Percentiles rank a stretch among this genome's conserved stretches.
Evolutionary conservation across 2,329 filamentous ascomycete species (phyloP).

Genomic region (Hypoxylon sp.): DNA sequence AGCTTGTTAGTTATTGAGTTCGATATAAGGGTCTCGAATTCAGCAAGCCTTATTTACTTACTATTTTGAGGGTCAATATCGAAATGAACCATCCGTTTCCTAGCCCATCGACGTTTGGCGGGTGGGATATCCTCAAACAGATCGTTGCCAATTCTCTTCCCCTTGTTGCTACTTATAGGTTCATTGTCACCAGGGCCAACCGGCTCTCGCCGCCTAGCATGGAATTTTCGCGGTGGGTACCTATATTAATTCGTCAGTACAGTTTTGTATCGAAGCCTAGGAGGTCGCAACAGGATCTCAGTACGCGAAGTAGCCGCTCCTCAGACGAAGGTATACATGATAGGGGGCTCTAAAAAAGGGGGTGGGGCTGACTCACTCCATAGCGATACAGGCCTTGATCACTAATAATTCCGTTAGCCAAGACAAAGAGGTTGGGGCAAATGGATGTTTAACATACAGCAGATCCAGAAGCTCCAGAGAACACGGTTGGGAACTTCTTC

Average conservation of each 20-base stretch:
- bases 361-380: conserved; percentile 39
- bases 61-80: conserved; percentile 48
- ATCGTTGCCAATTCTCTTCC: conserved; percentile 36
- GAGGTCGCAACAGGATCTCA: not conserved
- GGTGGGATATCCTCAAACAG: conserved; percentile 44
- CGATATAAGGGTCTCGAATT: not conserved
- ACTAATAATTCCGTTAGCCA: conserved; percentile 34
- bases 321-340: not conserved
- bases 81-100: conserved; percentile 45
- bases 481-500: conserved; percentile 28
- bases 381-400: conserved; percentile 45
- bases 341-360: too few relatives aligned
- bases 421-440: not conserved
- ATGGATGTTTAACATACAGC: conserved; percentile 41
- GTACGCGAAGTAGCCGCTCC: not conserved
- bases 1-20: not conserved
- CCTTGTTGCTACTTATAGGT: not conserved
- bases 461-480: conserved; percentile 49
- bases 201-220: conserved; percentile 35
- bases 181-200: not conserved
- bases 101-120: conserved; percentile 33
- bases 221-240: conserved; percentile 48
- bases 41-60: conserved; percentile 17
- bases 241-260: conserved; percentile 37
- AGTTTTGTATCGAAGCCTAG: not conserved